These are phyloP conservation scores for Boletus rubescentipes DNA, from an alignment of 768 basidiomycete genomes.

Conservation along the genomic window DNA sequence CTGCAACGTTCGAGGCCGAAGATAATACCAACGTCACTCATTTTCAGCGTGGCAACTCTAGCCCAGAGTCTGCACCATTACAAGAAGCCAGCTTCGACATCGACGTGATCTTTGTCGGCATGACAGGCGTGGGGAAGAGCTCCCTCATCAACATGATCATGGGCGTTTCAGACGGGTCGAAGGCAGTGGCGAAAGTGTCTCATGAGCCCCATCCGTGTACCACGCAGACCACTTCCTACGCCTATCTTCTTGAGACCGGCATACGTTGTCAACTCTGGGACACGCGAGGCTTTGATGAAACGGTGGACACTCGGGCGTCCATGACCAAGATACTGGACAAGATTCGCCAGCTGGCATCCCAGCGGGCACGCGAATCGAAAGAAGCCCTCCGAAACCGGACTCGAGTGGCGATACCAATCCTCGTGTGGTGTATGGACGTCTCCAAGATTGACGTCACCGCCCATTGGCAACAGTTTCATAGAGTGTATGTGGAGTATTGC, in stretches of 20 bases:
- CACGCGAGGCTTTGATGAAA: slow-evolving; percentile 27
- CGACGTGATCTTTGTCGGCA: slow-evolving; percentile 25
- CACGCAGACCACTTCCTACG: slow-evolving; percentile 4
- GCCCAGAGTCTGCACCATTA: too few species aligned
- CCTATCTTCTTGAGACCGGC: neutral
- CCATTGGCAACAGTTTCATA: slow-evolving; percentile 24
- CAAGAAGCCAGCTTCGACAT: slow-evolving; percentile 9
- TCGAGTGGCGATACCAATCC: slow-evolving; percentile 10
- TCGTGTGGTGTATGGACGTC: slow-evolving; percentile 29
- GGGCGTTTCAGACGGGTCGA: neutral
- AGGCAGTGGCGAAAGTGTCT: slow-evolving; percentile 16
- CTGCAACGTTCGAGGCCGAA: too few species aligned
- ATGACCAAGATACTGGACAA: slow-evolving; percentile 7
- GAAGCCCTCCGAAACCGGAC: slow-evolving; percentile 8
- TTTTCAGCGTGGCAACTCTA: too few species aligned
- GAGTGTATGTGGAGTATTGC: slow-evolving; percentile 26
- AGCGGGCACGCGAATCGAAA: slow-evolving; percentile 22
- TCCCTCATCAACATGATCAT: slow-evolving; percentile 27
- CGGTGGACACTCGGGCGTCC: slow-evolving; percentile 7
- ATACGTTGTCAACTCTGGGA: slow-evolving; percentile 24
- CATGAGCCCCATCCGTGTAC: slow-evolving; percentile 24
- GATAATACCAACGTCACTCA: too few species aligned
- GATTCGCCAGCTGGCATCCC: slow-evolving; percentile 10
- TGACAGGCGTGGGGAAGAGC: slow-evolving; percentile 28
- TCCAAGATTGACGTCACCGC: slow-evolving; percentile 11